A percentile compares a stretch with the other conserved stretches of the same genome.
Evolutionary conservation across 306 rosid genomes (phyloP).

Genomic region (Myrica gale): DNA sequence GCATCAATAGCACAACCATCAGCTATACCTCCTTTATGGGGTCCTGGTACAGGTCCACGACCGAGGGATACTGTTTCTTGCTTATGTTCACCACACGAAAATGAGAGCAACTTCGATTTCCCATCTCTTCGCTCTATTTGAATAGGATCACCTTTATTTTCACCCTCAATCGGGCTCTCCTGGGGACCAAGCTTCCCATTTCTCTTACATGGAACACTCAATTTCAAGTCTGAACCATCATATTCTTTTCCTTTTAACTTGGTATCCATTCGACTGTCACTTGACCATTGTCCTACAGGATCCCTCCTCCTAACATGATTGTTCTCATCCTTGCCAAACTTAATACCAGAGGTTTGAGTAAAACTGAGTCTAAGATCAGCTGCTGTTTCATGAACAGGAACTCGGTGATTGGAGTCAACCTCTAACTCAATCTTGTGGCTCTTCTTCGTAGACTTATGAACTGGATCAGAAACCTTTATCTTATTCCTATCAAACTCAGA

Average conservation of each 20-base stretch:
- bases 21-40: slow-evolving; percentile 38
- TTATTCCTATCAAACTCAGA: slow-evolving; percentile 39
- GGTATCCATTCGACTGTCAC: slow-evolving; percentile 40
- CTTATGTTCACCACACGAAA: slow-evolving; percentile 34
- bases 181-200: slow-evolving; percentile 32
- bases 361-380: slow-evolving; percentile 31
- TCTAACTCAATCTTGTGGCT: slow-evolving; percentile 35
- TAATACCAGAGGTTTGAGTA: slow-evolving; percentile 19
- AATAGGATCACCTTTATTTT: slow-evolving; percentile 24
- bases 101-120: slow-evolving; percentile 38
- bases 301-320: slow-evolving; percentile 28
- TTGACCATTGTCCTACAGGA: slow-evolving; percentile 34
- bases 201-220: slow-evolving; percentile 30
- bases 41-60: slow-evolving; percentile 30
- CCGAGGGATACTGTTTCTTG: slow-evolving; percentile 30
- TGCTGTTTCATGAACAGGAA: slow-evolving; percentile 31
- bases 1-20: slow-evolving; percentile 37
- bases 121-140: slow-evolving; percentile 35
- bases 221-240: slow-evolving; percentile 42
- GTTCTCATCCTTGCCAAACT: slow-evolving; percentile 35
- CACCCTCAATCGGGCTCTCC: slow-evolving; percentile 43
- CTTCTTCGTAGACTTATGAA: slow-evolving; percentile 41
- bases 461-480: slow-evolving; percentile 41
- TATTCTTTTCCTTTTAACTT: slow-evolving; percentile 34
- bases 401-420: slow-evolving; percentile 34